These are phyloP conservation scores for Sphagnum contortum DNA, from an alignment of 225 moss, liverwort and hornwort genomes.

Conservation along the genomic window DNA sequence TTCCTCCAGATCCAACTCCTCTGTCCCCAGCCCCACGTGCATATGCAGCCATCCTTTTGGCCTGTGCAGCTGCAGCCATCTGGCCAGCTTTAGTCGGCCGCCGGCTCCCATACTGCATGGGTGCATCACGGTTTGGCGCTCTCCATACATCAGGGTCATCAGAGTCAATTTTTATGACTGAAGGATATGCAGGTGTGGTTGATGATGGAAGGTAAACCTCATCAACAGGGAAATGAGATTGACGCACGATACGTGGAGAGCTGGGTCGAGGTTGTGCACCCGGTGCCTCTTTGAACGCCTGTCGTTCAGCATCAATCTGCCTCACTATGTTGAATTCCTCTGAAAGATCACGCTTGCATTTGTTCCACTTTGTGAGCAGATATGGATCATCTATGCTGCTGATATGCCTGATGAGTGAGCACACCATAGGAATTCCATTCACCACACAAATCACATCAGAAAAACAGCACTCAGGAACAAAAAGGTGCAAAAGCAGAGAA, in stretches of 20 bases:
- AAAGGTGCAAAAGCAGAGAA: too few species aligned
- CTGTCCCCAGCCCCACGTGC: constrained; percentile 52
- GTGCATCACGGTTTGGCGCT: constrained; percentile 74
- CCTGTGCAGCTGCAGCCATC: constrained; percentile 86
- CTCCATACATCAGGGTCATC: constrained; percentile 99
- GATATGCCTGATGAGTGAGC: constrained; percentile 50
- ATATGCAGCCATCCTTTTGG: constrained; percentile 73
- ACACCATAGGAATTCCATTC: not conserved
- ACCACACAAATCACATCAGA: too few species aligned
- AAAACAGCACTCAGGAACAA: too few species aligned
- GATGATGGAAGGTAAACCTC: constrained; percentile 48
- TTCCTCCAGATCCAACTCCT: constrained; percentile 12
- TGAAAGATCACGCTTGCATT: constrained; percentile 82
- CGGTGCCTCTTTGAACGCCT: constrained; percentile 95
- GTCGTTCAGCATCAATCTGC: constrained; percentile 92
- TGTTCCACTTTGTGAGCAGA: constrained; percentile 87
- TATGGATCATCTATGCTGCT: constrained; percentile 85
- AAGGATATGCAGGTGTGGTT: constrained; percentile 28
- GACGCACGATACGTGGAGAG: constrained; percentile 56
- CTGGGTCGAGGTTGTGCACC: constrained; percentile 70
- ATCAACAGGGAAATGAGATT: constrained; percentile 59
- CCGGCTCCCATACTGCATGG: constrained; percentile 86
- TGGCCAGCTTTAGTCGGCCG: constrained; percentile 90
- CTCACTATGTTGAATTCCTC: constrained; percentile 98
- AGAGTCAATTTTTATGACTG: constrained; percentile 36